Evolutionary conservation across 371 early-diverging fungal species (phyloP).

Genomic region (Syncephalis fuscata): DNA sequence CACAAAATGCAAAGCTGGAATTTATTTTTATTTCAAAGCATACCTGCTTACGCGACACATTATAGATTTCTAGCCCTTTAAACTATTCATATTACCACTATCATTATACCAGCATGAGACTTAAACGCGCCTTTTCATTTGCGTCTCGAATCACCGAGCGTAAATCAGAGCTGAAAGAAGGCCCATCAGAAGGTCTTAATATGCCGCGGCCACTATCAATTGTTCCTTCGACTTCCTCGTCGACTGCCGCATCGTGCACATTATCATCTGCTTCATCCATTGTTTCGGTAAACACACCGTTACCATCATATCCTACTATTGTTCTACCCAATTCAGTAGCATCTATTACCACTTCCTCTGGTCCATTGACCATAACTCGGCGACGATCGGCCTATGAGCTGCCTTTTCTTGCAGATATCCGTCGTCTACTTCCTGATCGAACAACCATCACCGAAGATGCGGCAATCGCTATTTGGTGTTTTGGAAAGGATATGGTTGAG

Average conservation of each 20-base stretch:
- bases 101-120: not conserved
- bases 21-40: too few relatives aligned
- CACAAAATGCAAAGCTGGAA: too few relatives aligned
- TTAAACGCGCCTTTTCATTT: constrained; percentile 2
- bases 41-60: too few relatives aligned
- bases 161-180: not conserved
- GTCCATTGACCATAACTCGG: constrained; percentile 1
- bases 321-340: not conserved
- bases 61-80: too few relatives aligned
- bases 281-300: not conserved
- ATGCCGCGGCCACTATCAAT: not conserved
- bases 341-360: not conserved
- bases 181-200: constrained; percentile 1
- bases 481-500: too few relatives aligned
- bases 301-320: too few relatives aligned
- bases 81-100: not conserved
- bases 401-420: not conserved
- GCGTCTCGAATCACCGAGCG: constrained; percentile 1
- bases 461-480: too few relatives aligned
- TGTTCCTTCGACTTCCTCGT: constrained; percentile 2
- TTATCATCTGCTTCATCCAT: constrained; percentile 1
- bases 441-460: too few relatives aligned
- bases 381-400: constrained; percentile 2
- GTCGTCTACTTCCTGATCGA: not conserved
- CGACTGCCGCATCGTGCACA: constrained; percentile 4